phyloP scores from a whole-genome alignment of 441 rosid genomes.

The Arabidopsis hybrid region DNA sequence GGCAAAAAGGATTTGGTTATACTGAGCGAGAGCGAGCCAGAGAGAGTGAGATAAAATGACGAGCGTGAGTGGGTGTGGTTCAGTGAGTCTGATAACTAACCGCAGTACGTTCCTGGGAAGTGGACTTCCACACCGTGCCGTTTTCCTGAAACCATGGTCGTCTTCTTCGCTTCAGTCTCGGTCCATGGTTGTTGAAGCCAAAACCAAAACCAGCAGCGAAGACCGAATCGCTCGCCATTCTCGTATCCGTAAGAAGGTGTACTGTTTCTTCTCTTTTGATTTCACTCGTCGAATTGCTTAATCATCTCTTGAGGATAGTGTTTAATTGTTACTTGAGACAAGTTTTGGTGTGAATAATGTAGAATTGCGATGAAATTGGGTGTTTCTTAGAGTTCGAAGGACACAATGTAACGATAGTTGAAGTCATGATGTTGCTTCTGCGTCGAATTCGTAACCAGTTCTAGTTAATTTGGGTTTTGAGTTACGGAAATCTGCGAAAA shows the following conservation, averaged over 20 bases:
- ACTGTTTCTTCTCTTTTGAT: not conserved
- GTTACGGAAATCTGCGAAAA: not conserved
- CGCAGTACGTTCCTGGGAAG: constrained; percentile 46
- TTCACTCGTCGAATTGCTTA: not conserved
- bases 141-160: constrained; percentile 34
- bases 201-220: constrained; percentile 65
- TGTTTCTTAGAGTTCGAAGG: not conserved
- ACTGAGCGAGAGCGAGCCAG: not conserved
- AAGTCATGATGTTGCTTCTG: not conserved
- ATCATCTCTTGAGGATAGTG: not conserved
- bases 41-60: constrained; percentile 24
- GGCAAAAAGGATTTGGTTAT: constrained; percentile 28
- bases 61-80: constrained; percentile 45
- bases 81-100: constrained; percentile 39
- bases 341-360: not conserved
- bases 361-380: not conserved
- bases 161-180: constrained; percentile 39
- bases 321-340: not conserved
- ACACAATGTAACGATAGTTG: not conserved
- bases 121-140: constrained; percentile 42
- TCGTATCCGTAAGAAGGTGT: constrained; percentile 93
- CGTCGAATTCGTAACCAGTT: not conserved
- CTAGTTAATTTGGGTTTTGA: not conserved
- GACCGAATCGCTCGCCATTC: constrained; percentile 83
- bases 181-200: constrained; percentile 59